Base-by-base conservation (phyloP, 257 asterid genomes). In the Lavandula angustifolia region DNA sequence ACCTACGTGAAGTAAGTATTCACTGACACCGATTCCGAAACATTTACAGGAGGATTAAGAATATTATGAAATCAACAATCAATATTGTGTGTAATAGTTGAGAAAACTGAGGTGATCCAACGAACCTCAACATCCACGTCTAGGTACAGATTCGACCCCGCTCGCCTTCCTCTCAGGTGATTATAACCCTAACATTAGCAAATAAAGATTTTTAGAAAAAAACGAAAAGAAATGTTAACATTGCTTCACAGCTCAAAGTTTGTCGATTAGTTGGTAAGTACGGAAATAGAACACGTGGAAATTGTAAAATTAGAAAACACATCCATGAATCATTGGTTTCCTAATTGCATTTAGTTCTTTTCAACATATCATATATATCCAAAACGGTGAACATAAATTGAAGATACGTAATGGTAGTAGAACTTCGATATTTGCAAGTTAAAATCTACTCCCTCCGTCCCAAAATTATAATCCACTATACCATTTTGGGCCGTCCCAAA, bases 161-260 rank as follows among this genome's bases (percentile, higher is more conserved):
- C 99, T 66, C 94, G 88, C 73, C 97, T 84, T 69, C 94, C 99
- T 79, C 99, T 81, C 43, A 92, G 85, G 73, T 78, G 97, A 68
- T 76, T 80, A 75, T 84, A 89, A 50, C 97, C 97, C 97, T 92
- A 69, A 70, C 72, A 40, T 76, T 77, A 64, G 68, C 78, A n/a
- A 78, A 62, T 51, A 17, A 43, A 38, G 18, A 73, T 32, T 47
- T 56, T 55, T 54, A 43, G 13, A 43, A 50, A 43, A 35, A 73
- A 64, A 47, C 8, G 9, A 41, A 6, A 32, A 51, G 22, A 7
- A 68, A 32, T 57, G 11, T 11, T n/a, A 43, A 12, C 11, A 11
- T 11, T 42, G 9, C 47, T 42, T 3, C n/a, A n/a, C n/a, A n/a
- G n/a, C n/a, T n/a, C n/a, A n/a, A n/a, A n/a, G n/a, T n/a, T n/a